These are phyloP conservation scores for Ophiocordyceps sinensis DNA, from an alignment of 2,329 filamentous ascomycete genomes.

Conservation along the genomic window DNA sequence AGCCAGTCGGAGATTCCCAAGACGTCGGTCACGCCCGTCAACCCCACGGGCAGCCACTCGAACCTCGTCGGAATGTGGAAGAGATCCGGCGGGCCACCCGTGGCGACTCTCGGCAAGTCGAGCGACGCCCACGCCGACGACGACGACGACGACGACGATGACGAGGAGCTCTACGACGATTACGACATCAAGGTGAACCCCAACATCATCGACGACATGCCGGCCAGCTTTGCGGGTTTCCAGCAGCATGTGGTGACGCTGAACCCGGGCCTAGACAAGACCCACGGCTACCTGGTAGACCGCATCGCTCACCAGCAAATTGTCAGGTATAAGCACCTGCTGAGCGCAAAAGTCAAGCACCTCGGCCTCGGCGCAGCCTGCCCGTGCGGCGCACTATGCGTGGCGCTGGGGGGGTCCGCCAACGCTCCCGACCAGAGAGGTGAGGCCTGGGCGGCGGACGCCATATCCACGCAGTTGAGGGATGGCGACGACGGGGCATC, in stretches of 20 bases:
- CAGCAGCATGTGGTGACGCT: constrained; percentile 56
- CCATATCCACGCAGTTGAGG: constrained; percentile 34
- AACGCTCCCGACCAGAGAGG: constrained; percentile 35
- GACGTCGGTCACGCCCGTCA: constrained; percentile 12
- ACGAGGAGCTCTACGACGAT: constrained; percentile 33
- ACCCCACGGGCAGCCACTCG: constrained; percentile 21
- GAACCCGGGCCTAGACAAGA: constrained; percentile 53
- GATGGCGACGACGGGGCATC: constrained; percentile 51
- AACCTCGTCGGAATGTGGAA: constrained; percentile 37
- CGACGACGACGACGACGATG: constrained; percentile 47
- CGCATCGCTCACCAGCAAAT: constrained; percentile 73
- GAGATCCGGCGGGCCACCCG: constrained; percentile 37
- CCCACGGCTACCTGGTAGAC: constrained; percentile 52
- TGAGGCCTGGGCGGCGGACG: constrained; percentile 25
- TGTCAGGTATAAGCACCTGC: constrained; percentile 61
- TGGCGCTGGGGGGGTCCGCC: constrained; percentile 51
- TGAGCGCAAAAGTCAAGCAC: constrained; percentile 59
- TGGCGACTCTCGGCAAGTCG: constrained; percentile 28
- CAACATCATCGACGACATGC: constrained; percentile 50
- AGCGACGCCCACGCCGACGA: constrained; percentile 18
- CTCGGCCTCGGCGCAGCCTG: constrained; percentile 47
- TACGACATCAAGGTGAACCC: constrained; percentile 47
- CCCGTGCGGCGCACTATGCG: constrained; percentile 46
- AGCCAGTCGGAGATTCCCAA: constrained; percentile 40
- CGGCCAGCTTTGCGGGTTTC: constrained; percentile 64